Base-by-base conservation (phyloP, 345 rosid genomes). In the Angophora floribunda region DNA sequence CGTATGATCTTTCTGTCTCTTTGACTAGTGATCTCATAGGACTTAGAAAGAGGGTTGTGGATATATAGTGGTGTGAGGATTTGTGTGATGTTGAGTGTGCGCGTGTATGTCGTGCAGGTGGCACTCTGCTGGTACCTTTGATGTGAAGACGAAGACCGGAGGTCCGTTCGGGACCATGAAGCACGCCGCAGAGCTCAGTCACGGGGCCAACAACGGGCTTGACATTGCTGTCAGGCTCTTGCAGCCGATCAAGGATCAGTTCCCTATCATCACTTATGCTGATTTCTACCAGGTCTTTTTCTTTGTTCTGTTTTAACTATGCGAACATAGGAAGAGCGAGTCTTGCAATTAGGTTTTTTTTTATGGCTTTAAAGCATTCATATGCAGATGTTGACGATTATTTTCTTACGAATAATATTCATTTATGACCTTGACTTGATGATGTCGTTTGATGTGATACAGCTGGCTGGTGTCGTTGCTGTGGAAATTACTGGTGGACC, bases 401-500 rank as follows among this genome's bases (percentile, higher is more conserved):
- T 41, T 36, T 75, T 3, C 49, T 41, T 1, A 26, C 44, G 49
- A 36, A 75, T 36, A 17, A 36, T 19, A 75, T 2, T 13, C 26
- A 19, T 36, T 36, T 75, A 9, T 36, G 49, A 36, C 82, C 49
- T 75, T 41, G 82, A 19, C 47, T 36, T 19, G 13, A 36, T 75
- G 26, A 17, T 88, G 91, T 6, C 26, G 50, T 88, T 13, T 57
- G 6, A 41, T 41, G 51, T 59, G 86, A 49, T 89, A 82, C 90
- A 97, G 99, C 94, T 97, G 75, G 99, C 99, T 85, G 99, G 98
- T 87, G 97, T 97, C 85, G 98, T 96, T 55, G 99, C 92, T 36
- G 96, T 96, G 22, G 99, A 96, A 93, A 47, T 96, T 61, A 96
- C 99, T 14, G 99, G 99, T 85, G 99, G 99, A 28, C 99, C 99